Conservation (phyloP, 192 early-diverging fungal genomes). For the Dispira simplex region DNA sequence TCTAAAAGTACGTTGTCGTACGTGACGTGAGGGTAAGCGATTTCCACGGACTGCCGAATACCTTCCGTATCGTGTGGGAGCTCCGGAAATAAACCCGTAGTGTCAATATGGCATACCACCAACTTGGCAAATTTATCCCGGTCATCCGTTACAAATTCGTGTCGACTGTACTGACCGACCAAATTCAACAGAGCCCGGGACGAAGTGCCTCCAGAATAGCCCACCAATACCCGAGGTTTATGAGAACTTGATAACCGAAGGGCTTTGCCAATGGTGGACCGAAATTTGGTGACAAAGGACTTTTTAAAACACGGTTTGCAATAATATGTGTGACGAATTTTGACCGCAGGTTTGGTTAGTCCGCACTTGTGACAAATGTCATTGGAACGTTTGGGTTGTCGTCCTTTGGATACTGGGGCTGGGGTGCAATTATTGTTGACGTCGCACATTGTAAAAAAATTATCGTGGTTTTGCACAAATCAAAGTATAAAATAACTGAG, state of each 20-base stretch:
- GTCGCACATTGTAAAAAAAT: too few relatives aligned
- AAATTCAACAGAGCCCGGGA: constrained; percentile 40
- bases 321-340: constrained; percentile 4
- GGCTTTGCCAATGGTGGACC: not conserved
- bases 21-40: not conserved
- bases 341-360: not conserved
- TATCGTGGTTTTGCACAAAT: too few relatives aligned
- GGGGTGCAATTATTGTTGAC: too few relatives aligned
- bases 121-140: constrained; percentile 39
- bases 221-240: not conserved
- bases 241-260: not conserved
- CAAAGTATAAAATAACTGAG: too few relatives aligned
- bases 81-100: constrained; percentile 35
- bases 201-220: not conserved
- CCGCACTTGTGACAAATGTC: not conserved
- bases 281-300: not conserved
- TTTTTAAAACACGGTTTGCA: constrained; percentile 1
- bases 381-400: not conserved
- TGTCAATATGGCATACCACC: constrained; percentile 68
- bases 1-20: not conserved
- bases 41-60: not conserved
- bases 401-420: not conserved
- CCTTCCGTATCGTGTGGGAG: not conserved
- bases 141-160: constrained; percentile 36
- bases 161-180: constrained; percentile 36